Evolutionary conservation across 2,329 filamentous ascomycete genomes (phyloP).

Genomic region (Pestalotiopsis sp.): DNA sequence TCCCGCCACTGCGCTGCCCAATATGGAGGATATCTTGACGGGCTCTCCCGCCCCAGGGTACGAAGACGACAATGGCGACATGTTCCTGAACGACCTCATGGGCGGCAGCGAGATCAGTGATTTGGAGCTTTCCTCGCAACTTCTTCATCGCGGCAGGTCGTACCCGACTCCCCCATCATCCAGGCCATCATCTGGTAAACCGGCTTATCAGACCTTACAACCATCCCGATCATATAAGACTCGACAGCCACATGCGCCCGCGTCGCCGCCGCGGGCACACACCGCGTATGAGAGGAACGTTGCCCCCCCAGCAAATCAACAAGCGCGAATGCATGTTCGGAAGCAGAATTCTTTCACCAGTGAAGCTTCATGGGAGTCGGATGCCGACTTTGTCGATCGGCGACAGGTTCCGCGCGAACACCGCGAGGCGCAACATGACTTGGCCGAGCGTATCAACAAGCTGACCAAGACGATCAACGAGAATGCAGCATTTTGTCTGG

Average conservation of each 20-base stretch:
- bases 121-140: constrained; percentile 12
- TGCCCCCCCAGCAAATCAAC: neutral
- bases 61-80: neutral
- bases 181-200: neutral
- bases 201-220: neutral
- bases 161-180: neutral
- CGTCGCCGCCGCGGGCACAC: too few relatives aligned
- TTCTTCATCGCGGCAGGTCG: neutral
- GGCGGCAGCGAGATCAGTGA: constrained; percentile 15
- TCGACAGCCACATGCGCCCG: too few relatives aligned
- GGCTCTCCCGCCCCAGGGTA: neutral
- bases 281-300: too few relatives aligned
- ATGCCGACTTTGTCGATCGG: constrained; percentile 14
- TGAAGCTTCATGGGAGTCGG: constrained; percentile 10
- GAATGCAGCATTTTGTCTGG: constrained; percentile 17
- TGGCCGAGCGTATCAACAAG: constrained; percentile 18
- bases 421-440: constrained; percentile 16
- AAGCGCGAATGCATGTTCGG: neutral
- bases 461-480: constrained; percentile 15
- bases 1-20: neutral
- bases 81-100: constrained; percentile 11
- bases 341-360: neutral
- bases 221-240: neutral
- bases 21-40: constrained; percentile 5
- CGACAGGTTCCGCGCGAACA: constrained; percentile 10